A percentile compares a stretch with the other conserved stretches of the same genome.
phyloP scores from a whole-genome alignment of 495 filamentous ascomycete species.

The Parmelia sp. region DNA sequence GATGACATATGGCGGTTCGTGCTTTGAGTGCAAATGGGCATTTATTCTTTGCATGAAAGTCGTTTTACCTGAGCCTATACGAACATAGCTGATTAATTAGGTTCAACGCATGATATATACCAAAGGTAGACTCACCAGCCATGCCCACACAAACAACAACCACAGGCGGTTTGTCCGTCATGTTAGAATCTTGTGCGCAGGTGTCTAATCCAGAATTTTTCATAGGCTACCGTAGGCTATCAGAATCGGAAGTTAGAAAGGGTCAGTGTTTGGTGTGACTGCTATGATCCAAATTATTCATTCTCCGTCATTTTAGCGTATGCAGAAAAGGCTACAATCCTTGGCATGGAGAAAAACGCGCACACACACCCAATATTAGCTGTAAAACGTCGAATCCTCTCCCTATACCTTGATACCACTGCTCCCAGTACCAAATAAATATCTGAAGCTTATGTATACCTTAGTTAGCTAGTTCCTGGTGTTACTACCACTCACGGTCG shows the following conservation, averaged over 20 bases:
- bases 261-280: not conserved
- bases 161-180: constrained; percentile 47
- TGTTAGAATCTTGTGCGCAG: constrained; percentile 16
- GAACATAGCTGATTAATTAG: not conserved
- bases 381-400: too few relatives aligned
- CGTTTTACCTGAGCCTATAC: constrained; percentile 83
- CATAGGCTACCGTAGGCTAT: not conserved
- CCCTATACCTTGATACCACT: too few relatives aligned
- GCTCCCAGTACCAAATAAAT: too few relatives aligned
- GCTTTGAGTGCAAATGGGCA: constrained; percentile 72
- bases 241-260: not conserved
- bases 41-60: constrained; percentile 99
- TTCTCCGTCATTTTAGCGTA: too few relatives aligned
- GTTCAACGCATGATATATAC: not conserved
- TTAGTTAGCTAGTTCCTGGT: too few relatives aligned
- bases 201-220: too few relatives aligned
- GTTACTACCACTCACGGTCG: too few relatives aligned
- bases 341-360: too few relatives aligned
- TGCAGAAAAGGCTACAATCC: too few relatives aligned
- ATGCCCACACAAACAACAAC: constrained; percentile 95
- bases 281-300: too few relatives aligned
- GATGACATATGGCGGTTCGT: constrained; percentile 78
- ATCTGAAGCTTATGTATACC: too few relatives aligned
- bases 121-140: constrained; percentile 51
- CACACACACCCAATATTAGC: too few relatives aligned